A percentile compares a stretch with the other conserved stretches of the same genome.
Conservation (phyloP, 148 eudicot genomes). For the Rhododendron molle region DNA sequence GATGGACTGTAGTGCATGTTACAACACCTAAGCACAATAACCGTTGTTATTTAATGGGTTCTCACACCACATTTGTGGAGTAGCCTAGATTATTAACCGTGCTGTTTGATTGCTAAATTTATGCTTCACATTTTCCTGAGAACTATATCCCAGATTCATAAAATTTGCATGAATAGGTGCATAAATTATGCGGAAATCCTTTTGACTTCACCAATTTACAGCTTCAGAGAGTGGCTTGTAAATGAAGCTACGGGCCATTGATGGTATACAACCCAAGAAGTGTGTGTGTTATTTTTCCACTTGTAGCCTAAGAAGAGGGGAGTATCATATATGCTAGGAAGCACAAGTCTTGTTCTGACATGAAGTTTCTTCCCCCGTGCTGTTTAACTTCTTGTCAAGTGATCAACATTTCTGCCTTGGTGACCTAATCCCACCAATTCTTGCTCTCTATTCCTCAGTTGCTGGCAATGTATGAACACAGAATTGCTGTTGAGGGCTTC, state of each 20-base stretch:
- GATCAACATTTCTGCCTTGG: not conserved
- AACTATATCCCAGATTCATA: not conserved
- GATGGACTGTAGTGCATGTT: not conserved
- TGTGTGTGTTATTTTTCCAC: not conserved
- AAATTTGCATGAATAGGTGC: not conserved
- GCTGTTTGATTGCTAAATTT: not conserved
- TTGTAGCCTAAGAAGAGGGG: not conserved
- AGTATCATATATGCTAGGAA: not conserved
- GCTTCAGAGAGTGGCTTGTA: not conserved
- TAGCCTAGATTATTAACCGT: not conserved
- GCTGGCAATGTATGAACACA: constrained; percentile 90
- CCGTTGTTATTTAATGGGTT: not conserved
- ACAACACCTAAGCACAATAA: not conserved
- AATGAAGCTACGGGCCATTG: not conserved
- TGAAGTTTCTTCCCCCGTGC: not conserved
- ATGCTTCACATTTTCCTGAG: not conserved
- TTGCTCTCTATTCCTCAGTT: constrained; percentile 46
- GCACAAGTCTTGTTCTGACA: not conserved
- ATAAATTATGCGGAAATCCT: not conserved
- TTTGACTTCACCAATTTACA: not conserved
- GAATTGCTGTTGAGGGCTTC: constrained; percentile 96
- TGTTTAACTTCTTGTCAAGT: not conserved
- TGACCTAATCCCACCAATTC: constrained; percentile 2
- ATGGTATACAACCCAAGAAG: not conserved
- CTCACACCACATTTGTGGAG: not conserved